Base-by-base conservation (phyloP, 352 stramenopile species). In the Phytophthora constricta region DNA sequence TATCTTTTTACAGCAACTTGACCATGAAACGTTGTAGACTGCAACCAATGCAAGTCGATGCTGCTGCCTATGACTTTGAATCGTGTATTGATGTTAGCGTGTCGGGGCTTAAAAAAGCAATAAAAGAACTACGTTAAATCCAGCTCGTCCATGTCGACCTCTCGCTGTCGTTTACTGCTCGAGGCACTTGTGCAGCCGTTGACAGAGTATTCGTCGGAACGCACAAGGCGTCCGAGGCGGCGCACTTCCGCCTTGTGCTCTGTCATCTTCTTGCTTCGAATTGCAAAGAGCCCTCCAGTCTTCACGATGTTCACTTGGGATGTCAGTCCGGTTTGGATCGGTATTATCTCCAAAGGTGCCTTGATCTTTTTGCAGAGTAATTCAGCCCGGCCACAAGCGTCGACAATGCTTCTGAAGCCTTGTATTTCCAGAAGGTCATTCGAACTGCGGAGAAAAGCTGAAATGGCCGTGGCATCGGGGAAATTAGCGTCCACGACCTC, bases 261-360 rank as follows among this genome's bases (percentile, higher is more conserved):
- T 0, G 51, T 34, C 14, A 58, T 34, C 39, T 62, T 41, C 17
- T 41, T 27, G 28, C 59, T 49, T 19, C 34, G 53, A 19, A 7
- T 16, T 28, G 56, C 53, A 43, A 69, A 63, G 19, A 64, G 25
- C 5, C 62, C 62, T 20, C 62, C 62, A 34, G 41, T 57, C 42
- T 69, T 69, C 37, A 17, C 4, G n/a, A 64, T 42, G 46, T 54
- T 43, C 25, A 70, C 54, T 11, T 48, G 26, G 7, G 45, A 34
- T 0, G 47, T 22, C 25, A 19, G 23, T 13, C 53, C 62, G n/a
- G 39, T 37, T 1, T 49, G 23, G 4, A 19, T 39, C n/a, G 42
- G 33, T 34, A 27, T 59, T 16, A 70, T 55, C 17, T 48, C 48
- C 14, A 70, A 22, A 13, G 34, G 47, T n/a, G 53, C 62, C 14